Evolutionary conservation across 2,329 filamentous ascomycete species (phyloP), one percentile per base, ranked within the genome.

Genomic region (Cordyceps pruinosa): DNA sequence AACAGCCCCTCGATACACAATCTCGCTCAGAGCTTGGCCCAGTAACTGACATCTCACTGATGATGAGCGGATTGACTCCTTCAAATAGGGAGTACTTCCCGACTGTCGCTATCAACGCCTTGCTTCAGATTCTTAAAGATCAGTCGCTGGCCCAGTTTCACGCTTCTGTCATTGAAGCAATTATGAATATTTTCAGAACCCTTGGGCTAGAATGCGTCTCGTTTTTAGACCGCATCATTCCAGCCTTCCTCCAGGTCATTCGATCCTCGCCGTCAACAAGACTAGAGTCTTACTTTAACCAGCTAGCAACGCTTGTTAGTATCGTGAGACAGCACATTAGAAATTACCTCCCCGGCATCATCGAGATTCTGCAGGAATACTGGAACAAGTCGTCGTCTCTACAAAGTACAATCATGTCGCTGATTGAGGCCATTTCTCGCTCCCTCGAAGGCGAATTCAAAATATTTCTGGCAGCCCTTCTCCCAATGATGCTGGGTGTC

Each of bases 21-120:
- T 82, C 80, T 28, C 81, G 79, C 21, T 77, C 78, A 39, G 84
- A 87, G 63, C 78, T 79, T 1, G 83, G 81, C 41, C 83, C 85
- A 58, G 75, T 96, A 65, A 96, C 93, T 0, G 94, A 99, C 71
- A 95, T 99, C 46, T 94, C 92, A 4, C 80, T 99, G 30, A 97
- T 99, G 79, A 99, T 99, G 93, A 91, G 90, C 42, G 94, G 95
- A 15, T 79, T 97, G 41, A 97, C 92, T 0, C 95, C 94, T 0
- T 97, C 93, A 0, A 96, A 90, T 67, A 96, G 99, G 68, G 94
- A 99, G 66, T 99, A 99, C 72, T 99, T 96, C 68, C 94, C 94
- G 1, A 99, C 94, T 0, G 91, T 99, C 19, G 94, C 97, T 47
- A 97, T 99, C 69, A 96, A 96, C 66, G 95, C 94, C 2, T 80